phyloP scores from a whole-genome alignment of 1,284 basidiomycete species.

The Apiotrichum gracile region DNA sequence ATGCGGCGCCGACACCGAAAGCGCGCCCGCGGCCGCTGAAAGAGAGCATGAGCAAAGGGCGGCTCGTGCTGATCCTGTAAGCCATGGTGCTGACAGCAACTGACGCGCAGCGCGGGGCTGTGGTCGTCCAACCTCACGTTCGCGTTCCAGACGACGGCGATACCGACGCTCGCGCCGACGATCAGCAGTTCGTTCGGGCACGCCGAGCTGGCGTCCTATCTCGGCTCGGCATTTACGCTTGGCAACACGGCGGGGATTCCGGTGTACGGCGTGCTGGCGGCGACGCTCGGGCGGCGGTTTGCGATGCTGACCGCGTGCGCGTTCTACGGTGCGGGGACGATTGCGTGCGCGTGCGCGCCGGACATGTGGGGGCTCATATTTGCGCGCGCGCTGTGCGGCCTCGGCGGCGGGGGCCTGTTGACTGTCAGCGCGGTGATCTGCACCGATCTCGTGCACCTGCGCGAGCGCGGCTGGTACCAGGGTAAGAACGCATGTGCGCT shows the following conservation, averaged over 20 bases:
- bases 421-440: slow-evolving; percentile 45
- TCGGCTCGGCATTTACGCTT: slow-evolving; percentile 42
- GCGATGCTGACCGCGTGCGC: slow-evolving; percentile 39
- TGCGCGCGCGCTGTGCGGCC: slow-evolving; percentile 40
- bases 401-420: slow-evolving; percentile 46
- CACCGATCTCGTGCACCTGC: slow-evolving; percentile 44
- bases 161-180: slow-evolving; percentile 42
- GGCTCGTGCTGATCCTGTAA: slow-evolving; percentile 9
- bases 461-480: slow-evolving; percentile 46
- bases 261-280: slow-evolving; percentile 46
- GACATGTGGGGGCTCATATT: slow-evolving; percentile 40
- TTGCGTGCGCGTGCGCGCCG: slow-evolving; percentile 34
- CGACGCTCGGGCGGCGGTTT: slow-evolving; percentile 39
- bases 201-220: slow-evolving; percentile 42
- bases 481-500: slow-evolving; percentile 22
- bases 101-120: neutral
- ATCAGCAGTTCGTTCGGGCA: slow-evolving; percentile 32
- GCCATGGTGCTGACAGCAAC: neutral
- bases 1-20: too few species aligned
- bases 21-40: slow-evolving; percentile 1
- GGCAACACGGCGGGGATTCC: slow-evolving; percentile 45
- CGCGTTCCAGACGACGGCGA: slow-evolving; percentile 42
- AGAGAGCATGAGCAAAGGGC: slow-evolving; percentile 8
- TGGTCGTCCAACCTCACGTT: slow-evolving; percentile 44
- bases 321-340: slow-evolving; percentile 39